These are phyloP conservation scores for Hymenoscyphus fraxineus DNA, from an alignment of 2,329 filamentous ascomycete species.

Conservation along the genomic window DNA sequence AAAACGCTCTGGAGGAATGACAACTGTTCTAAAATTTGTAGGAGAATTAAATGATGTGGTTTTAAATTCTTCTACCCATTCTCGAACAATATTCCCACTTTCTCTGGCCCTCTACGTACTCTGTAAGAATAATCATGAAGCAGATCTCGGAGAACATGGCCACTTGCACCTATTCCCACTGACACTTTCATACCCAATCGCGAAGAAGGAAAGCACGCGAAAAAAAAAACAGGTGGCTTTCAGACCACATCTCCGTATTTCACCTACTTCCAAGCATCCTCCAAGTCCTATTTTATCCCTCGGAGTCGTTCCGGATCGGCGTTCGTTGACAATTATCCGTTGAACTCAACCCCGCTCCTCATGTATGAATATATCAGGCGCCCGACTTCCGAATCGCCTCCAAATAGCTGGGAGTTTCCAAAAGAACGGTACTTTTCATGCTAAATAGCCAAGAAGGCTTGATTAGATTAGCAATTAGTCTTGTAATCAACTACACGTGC, in stretches of 20 bases:
- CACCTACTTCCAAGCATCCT: background rate
- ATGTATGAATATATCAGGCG: conserved; percentile 1
- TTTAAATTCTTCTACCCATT: too few species aligned
- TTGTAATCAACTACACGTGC: conserved; percentile 4
- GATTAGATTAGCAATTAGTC: conserved; percentile 5
- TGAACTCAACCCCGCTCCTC: conserved; percentile 8
- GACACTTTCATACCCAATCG: too few species aligned
- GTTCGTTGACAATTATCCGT: conserved; percentile 8
- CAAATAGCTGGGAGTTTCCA: conserved; percentile 6
- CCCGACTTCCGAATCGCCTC: conserved; percentile 13
- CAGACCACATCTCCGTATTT: background rate
- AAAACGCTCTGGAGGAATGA: too few species aligned
- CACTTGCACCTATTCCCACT: too few species aligned
- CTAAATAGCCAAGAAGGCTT: conserved; percentile 10
- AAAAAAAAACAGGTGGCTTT: background rate
- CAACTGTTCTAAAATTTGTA: too few species aligned
- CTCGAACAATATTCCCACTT: too few species aligned
- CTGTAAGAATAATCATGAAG: too few species aligned
- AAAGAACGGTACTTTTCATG: background rate
- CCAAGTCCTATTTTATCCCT: background rate
- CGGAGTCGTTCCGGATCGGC: background rate
- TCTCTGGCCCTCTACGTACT: too few species aligned
- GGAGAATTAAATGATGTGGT: too few species aligned
- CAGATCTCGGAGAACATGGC: too few species aligned
- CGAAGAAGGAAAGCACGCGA: background rate